These are phyloP conservation scores for Pleurotus ostreatus DNA, from an alignment of 768 basidiomycete genomes.

Conservation along the genomic window DNA sequence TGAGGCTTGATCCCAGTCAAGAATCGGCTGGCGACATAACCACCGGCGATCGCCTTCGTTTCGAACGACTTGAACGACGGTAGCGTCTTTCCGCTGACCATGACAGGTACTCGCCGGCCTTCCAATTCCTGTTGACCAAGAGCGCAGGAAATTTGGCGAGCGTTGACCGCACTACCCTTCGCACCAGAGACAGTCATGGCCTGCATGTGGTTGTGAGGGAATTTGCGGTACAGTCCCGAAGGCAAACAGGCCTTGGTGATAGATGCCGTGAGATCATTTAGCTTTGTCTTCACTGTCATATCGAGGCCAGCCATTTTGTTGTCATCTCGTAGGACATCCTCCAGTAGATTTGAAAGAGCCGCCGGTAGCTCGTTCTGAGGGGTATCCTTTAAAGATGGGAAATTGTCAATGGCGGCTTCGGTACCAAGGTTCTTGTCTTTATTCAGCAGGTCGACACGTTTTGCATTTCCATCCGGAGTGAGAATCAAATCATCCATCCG, in stretches of 20 bases:
- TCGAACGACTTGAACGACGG: slow-evolving; percentile 97
- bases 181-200: slow-evolving; percentile 98
- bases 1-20: slow-evolving; percentile 97
- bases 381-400: slow-evolving; percentile 63
- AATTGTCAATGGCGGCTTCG: slow-evolving; percentile 86
- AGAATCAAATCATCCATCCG: slow-evolving; percentile 97
- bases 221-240: slow-evolving; percentile 80
- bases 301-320: slow-evolving; percentile 97
- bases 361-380: slow-evolving; percentile 49
- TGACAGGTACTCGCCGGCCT: slow-evolving; percentile 96
- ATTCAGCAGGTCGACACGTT: slow-evolving; percentile 63
- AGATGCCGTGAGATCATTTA: slow-evolving; percentile 83
- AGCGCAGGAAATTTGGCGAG: slow-evolving; percentile 95
- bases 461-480: slow-evolving; percentile 74
- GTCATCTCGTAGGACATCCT: slow-evolving; percentile 92
- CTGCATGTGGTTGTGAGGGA: slow-evolving; percentile 99
- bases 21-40: slow-evolving; percentile 97
- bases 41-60: slow-evolving; percentile 96
- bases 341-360: slow-evolving; percentile 65
- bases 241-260: slow-evolving; percentile 90
- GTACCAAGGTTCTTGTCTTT: slow-evolving; percentile 72
- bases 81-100: slow-evolving; percentile 98
- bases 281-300: slow-evolving; percentile 82
- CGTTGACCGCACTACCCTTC: slow-evolving; percentile 97
- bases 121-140: slow-evolving; percentile 98